These are phyloP conservation scores for Naematelia encephala DNA, from an alignment of 768 basidiomycete species.

Conservation along the genomic window DNA sequence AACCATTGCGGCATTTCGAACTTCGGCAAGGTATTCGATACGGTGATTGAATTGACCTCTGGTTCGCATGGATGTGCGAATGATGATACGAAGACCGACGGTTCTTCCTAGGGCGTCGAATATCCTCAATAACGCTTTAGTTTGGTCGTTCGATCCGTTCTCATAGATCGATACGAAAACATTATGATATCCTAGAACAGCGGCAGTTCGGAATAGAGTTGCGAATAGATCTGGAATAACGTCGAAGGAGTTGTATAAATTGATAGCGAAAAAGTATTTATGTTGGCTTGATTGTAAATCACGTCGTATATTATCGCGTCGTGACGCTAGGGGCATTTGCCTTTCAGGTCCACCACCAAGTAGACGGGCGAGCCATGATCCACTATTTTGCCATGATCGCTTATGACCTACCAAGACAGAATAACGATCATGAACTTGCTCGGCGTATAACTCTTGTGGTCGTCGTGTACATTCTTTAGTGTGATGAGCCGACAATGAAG, in stretches of 20 bases:
- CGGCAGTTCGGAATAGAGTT: conserved; percentile 87
- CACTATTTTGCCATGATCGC: conserved; percentile 51
- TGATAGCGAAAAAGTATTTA: conserved; percentile 99
- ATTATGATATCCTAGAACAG: conserved; percentile 93
- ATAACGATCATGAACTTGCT: conserved; percentile 84
- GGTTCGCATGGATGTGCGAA: conserved; percentile 86
- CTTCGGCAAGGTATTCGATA: conserved; percentile 99
- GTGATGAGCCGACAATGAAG: conserved; percentile 82
- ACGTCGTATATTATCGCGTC: conserved; percentile 34
- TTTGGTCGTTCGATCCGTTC: conserved; percentile 98
- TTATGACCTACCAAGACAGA: conserved; percentile 75
- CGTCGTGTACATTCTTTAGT: conserved; percentile 86
- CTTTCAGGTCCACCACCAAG: conserved; percentile 20
- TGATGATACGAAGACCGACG: conserved; percentile 88
- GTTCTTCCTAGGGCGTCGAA: conserved; percentile 87
- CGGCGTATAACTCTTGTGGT: conserved; percentile 76
- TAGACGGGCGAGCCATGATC: conserved; percentile 33
- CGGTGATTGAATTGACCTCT: conserved; percentile 97
- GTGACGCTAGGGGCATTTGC: conserved; percentile 14
- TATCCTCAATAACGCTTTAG: conserved; percentile 89
- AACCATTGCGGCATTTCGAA: conserved; percentile 95
- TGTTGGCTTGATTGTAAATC: conserved; percentile 59
- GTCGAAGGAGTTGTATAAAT: conserved; percentile 99
- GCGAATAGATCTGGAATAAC: conserved; percentile 95
- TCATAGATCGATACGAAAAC: conserved; percentile 98